phyloP scores from a whole-genome alignment of 306 rosid genomes.

The Hippophae tibetana region DNA sequence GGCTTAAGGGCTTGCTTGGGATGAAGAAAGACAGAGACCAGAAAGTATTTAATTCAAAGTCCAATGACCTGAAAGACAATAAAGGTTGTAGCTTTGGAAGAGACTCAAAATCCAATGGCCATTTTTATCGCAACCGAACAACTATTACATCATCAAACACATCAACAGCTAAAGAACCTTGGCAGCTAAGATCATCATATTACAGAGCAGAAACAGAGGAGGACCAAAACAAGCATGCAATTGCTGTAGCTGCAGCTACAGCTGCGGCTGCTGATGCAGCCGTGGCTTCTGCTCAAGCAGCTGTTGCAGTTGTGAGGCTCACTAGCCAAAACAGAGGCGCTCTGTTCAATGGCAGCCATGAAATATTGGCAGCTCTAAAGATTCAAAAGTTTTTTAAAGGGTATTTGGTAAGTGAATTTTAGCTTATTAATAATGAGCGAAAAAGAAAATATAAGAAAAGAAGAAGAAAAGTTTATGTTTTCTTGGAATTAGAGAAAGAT shows the following conservation, averaged over 20 bases:
- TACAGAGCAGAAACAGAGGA: conserved; percentile 37
- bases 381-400: conserved; percentile 72
- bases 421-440: too few species aligned
- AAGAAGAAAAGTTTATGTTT: too few species aligned
- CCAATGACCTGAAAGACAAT: conserved; percentile 16
- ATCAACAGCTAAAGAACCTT: conserved; percentile 67
- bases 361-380: conserved; percentile 60
- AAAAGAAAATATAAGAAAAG: too few species aligned
- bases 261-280: conserved; percentile 90
- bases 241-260: conserved; percentile 82
- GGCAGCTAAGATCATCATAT: conserved; percentile 50
- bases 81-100: conserved; percentile 21
- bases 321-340: conserved; percentile 71
- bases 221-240: conserved; percentile 80
- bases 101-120: conserved; percentile 14
- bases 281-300: conserved; percentile 80
- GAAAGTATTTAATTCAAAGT: conserved; percentile 22
- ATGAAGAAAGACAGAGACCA: conserved; percentile 39
- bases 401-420: conserved; percentile 40
- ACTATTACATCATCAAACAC: conserved; percentile 32
- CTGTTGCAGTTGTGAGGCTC: conserved; percentile 69
- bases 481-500: too few species aligned
- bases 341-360: conserved; percentile 54
- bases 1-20: conserved; percentile 71
- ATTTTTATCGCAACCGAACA: conserved; percentile 44